Base-by-base conservation (phyloP, 2,329 filamentous ascomycete species). In the Chrysoporthe puriensis region DNA sequence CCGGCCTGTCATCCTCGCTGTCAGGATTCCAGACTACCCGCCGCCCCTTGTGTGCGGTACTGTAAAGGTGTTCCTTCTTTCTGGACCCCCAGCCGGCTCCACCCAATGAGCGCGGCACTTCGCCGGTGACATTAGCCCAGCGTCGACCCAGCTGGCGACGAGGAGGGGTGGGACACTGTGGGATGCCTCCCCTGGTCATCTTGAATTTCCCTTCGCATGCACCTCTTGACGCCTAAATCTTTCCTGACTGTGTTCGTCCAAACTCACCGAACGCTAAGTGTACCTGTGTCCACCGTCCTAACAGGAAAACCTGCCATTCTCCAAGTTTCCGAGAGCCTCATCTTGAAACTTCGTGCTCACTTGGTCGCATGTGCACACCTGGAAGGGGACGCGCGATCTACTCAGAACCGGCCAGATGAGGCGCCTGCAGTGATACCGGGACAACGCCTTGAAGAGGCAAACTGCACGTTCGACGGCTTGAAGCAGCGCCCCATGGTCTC, bases 21-120 rank as follows among this genome's bases (percentile, higher is more conserved):
- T 26, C 48, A 26, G 48, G 48, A 32, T 52, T 52, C 48, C 48
- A 52, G 21, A 52, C 48, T 21, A 21, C n/a, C 48, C 48, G 13
- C 21, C 48, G 26, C 48, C 5, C 21, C 21, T 61, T 13, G 26
- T n/a, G 13, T 16, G 18, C 21, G 32, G 42, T 48, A 58, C n/a
- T 54, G 11, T 54, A 40, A 61, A n/a, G 42, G 40, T 11, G 34
- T 32, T 43, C 60, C 60, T 46, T 62, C 44, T 50, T 44, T 44
- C 57, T 40, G 57, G 62, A 13, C 9, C 36, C 62, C 62, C 40
- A 42, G 42, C 18, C 36, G 36, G 52, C 5, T 56, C 62, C 50
- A 56, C 52, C 62, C 50, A 64, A 57, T 64, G 42, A 64, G 52
- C 6, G 14, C 62, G 8, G 44, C 42, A 56, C n/a, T 40, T 60